Conservation (phyloP, 805 yeast genomes). For the Starmerella stigmatis region DNA sequence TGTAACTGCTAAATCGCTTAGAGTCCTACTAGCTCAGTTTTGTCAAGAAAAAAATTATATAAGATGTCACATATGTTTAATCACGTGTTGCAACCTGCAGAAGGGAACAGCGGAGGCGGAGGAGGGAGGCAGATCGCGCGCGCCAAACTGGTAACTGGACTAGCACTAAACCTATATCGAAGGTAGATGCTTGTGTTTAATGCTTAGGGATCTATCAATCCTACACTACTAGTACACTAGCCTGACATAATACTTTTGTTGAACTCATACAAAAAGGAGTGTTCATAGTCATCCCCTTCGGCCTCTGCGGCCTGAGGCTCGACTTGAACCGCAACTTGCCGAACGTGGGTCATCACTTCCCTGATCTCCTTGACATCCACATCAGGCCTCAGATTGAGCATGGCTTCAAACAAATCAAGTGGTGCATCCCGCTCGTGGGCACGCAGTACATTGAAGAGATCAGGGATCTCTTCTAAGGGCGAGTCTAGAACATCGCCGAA, state of each 20-base stretch:
- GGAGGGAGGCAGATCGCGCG: no score
- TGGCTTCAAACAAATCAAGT: conserved; percentile 52
- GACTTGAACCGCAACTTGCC: conserved; percentile 23
- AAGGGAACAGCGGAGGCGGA: no score
- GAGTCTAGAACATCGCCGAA: conserved; percentile 47
- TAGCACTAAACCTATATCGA: not conserved
- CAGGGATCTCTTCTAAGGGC: conserved; percentile 40
- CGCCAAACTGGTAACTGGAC: no score
- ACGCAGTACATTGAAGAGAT: conserved; percentile 52
- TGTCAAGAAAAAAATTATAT: conserved; percentile 2
- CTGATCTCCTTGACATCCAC: conserved; percentile 29
- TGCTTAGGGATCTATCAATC: no score
- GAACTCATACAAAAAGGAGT: conserved; percentile 22
- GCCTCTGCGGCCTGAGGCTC: conserved; percentile 12
- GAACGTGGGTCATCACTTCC: conserved; percentile 29
- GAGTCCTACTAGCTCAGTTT: not conserved
- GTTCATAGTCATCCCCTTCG: conserved; percentile 19
- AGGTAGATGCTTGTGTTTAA: no score
- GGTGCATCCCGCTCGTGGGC: conserved; percentile 69
- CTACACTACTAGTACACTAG: no score
- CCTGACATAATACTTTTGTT: conserved; percentile 1
- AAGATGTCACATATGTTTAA: not conserved
- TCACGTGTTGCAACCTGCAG: no score
- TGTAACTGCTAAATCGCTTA: not conserved
- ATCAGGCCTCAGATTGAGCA: conserved; percentile 40